These are phyloP conservation scores for Leucocoprinus leucothites DNA, from an alignment of 768 basidiomycete species.

Conservation along the genomic window DNA sequence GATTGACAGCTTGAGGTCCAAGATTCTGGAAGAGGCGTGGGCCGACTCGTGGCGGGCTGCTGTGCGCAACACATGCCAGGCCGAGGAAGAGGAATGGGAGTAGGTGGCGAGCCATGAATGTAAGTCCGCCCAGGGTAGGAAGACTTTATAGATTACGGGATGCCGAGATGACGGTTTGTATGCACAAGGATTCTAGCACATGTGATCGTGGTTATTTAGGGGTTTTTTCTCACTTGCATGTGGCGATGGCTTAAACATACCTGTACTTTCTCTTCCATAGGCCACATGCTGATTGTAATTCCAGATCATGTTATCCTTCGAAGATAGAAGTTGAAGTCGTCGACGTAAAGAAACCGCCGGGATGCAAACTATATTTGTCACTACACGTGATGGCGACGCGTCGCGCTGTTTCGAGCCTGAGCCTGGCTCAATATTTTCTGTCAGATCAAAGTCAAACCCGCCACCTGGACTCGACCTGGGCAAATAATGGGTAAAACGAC, in stretches of 20 bases:
- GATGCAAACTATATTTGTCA: not conserved
- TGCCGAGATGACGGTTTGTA: not conserved
- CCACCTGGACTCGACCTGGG: too few relatives aligned
- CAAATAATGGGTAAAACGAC: too few relatives aligned
- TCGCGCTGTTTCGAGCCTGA: not conserved
- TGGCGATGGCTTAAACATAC: not conserved
- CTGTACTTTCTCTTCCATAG: not conserved
- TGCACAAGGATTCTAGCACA: not conserved
- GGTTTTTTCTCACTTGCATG: constrained; percentile 1
- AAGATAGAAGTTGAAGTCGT: not conserved
- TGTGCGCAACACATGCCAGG: not conserved
- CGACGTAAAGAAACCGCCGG: not conserved
- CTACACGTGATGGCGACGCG: not conserved
- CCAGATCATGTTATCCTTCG: not conserved
- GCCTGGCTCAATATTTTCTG: too few relatives aligned
- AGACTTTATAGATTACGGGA: not conserved
- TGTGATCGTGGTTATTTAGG: constrained; percentile 6
- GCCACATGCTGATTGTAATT: not conserved
- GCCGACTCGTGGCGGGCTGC: not conserved
- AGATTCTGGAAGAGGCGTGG: constrained; percentile 21
- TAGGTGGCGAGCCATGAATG: constrained; percentile 1
- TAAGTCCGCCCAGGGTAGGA: not conserved
- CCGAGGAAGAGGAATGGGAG: not conserved
- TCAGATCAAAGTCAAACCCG: too few relatives aligned
- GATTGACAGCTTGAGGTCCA: constrained; percentile 62